Evolutionary conservation across 2,329 filamentous ascomycete species (phyloP), one percentile per base, ranked within the genome.

Genomic region (Clarireedia monteithiana): DNA sequence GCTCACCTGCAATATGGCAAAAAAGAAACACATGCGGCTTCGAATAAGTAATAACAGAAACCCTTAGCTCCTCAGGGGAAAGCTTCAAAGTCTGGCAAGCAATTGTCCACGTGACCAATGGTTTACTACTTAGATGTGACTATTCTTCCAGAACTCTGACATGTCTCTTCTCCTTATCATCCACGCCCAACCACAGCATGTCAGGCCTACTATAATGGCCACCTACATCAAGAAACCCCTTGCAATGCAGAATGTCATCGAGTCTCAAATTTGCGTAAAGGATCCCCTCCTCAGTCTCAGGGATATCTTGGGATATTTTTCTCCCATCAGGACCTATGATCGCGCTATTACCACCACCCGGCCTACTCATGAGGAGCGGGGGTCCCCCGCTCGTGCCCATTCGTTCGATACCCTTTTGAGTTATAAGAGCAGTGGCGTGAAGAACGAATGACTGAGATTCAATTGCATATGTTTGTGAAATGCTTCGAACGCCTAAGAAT

Each of bases 361-460:
- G 80, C 78, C 68, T 75, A 71, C 57, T 76, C 73, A 17, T 74
- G 71, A 56, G 73, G 20, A 20, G 20, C 20, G 20, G 20, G 71
- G 39, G 4, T 2, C 44, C 45, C 5, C 26, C 12, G 3, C 40
- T 15, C 7, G 27, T 52, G 12, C 15, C 9, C 36, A 36, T 34
- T 36, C 15, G 26, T 3, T 46, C n/a, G 15, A 26, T 46, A 4
- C 39, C 53, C 17, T 39, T 38, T 17, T 38, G 70, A 9, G 74
- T 78, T 26, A 82, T 73, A 9, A 75, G 72, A 64, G 82, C 77
- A 65, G 78, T 80, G 0, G 79, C 77, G 0, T 78, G 78, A 12
- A 82, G 70, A 0, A 77, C 77, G 71, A 75, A 83, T 0, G 77
- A 74, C 2, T 76, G 78, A 1, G 77, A 81, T 67, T 83, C 79